Evolutionary conservation across 2,329 filamentous ascomycete species (phyloP).

Genomic region (Blumeria graminis): DNA sequence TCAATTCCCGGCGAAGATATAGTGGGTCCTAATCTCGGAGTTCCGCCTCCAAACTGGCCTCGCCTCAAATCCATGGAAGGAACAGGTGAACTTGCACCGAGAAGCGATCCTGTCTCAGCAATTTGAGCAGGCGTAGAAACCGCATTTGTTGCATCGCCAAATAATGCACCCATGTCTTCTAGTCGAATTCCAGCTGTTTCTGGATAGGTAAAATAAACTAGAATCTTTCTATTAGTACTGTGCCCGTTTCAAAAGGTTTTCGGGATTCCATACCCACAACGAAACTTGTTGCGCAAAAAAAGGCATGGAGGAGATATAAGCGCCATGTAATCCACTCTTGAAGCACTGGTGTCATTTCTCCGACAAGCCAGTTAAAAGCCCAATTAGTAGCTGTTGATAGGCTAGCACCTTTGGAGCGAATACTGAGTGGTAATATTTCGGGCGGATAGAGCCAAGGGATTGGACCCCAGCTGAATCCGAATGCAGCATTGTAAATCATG

Average conservation of each 20-base stretch:
- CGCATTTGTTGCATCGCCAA: constrained; percentile 74
- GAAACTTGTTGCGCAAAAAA: constrained; percentile 89
- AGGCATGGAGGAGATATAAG: constrained; percentile 82
- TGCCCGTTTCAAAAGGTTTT: background rate
- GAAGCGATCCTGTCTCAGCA: constrained; percentile 61
- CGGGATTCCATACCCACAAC: constrained; percentile 56
- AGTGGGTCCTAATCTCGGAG: constrained; percentile 27
- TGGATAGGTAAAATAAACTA: constrained; percentile 93
- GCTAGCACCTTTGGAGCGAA: constrained; percentile 89
- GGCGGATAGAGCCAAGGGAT: constrained; percentile 97
- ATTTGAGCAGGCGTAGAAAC: constrained; percentile 56
- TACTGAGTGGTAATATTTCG: constrained; percentile 93
- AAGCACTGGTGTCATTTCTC: constrained; percentile 79
- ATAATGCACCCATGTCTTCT: constrained; percentile 89
- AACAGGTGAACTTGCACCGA: constrained; percentile 54
- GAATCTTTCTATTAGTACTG: background rate
- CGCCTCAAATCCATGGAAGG: constrained; percentile 50
- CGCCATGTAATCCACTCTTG: constrained; percentile 88
- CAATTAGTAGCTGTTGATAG: constrained; percentile 91
- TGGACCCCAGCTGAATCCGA: constrained; percentile 92
- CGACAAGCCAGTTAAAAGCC: constrained; percentile 96
- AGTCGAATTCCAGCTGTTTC: constrained; percentile 88
- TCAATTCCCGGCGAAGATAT: constrained; percentile 57
- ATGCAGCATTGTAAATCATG: constrained; percentile 95
- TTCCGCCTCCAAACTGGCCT: constrained; percentile 17